Conservation (phyloP, 768 basidiomycete genomes). For the Termitomyces sp. region DNA sequence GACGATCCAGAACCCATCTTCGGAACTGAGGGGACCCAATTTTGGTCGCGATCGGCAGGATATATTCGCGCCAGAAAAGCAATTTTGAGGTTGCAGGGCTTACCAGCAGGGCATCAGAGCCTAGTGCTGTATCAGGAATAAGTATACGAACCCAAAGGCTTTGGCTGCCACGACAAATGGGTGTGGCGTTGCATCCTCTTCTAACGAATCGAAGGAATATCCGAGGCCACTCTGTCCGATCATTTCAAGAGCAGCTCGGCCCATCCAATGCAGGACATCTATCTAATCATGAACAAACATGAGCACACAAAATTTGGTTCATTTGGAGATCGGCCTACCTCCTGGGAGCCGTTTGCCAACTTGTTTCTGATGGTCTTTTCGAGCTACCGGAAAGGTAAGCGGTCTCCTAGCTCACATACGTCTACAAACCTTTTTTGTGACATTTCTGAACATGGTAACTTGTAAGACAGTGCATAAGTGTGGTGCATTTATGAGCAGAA, state of each 20-base stretch:
- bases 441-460: constrained; percentile 35
- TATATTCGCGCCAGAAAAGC: constrained; percentile 1
- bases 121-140: not conserved
- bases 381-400: constrained; percentile 22
- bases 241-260: constrained; percentile 25
- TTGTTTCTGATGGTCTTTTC: constrained; percentile 20
- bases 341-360: constrained; percentile 29
- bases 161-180: constrained; percentile 33
- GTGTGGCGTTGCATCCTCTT: constrained; percentile 27
- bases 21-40: constrained; percentile 7
- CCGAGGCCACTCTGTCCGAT: constrained; percentile 50
- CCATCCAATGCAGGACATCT: constrained; percentile 33
- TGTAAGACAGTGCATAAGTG: not conserved
- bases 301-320: not conserved
- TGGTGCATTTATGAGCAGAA: not conserved
- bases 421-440: constrained; percentile 25
- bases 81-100: constrained; percentile 1
- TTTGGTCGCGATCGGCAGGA: constrained; percentile 7
- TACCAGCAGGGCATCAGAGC: not conserved
- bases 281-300: constrained; percentile 21
- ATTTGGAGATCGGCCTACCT: constrained; percentile 19
- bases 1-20: constrained; percentile 9
- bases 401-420: not conserved
- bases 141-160: constrained; percentile 29
- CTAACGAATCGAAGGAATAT: constrained; percentile 40